phyloP scores from a whole-genome alignment of 164 flowering plant genomes.

The Stephania yunnanensis region DNA sequence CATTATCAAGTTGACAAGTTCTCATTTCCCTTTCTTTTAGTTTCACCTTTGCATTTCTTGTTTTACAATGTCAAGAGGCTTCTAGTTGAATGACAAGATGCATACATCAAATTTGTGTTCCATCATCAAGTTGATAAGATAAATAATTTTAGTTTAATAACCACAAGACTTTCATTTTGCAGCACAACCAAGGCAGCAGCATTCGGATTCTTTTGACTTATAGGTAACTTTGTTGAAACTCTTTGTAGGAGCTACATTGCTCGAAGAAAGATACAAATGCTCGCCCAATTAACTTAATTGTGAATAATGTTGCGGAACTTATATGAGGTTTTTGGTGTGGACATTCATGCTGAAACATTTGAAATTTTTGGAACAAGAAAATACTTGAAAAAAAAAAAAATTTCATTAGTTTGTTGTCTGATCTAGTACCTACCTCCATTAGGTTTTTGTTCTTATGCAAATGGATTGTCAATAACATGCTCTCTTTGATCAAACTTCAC shows the following conservation, averaged over 20 bases:
- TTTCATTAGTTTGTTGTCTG: not conserved
- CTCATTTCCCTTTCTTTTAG: not conserved
- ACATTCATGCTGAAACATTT: not conserved
- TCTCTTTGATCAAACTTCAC: slow-evolving; percentile 2
- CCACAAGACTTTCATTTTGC: slow-evolving; percentile 12
- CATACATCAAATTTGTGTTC: no score
- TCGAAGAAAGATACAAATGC: not conserved
- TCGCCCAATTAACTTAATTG: no score
- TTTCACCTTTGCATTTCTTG: not conserved
- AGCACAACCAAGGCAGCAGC: slow-evolving; percentile 48
- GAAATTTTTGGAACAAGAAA: not conserved
- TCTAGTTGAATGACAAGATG: not conserved
- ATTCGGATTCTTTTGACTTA: slow-evolving; percentile 47
- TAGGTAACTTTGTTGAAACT: slow-evolving; percentile 29
- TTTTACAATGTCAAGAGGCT: not conserved
- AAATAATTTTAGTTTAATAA: not conserved
- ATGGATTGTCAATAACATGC: not conserved
- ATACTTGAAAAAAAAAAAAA: not conserved
- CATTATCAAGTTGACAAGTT: not conserved
- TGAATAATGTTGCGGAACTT: not conserved
- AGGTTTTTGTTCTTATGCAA: not conserved
- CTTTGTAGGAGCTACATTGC: not conserved
- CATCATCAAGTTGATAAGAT: not conserved
- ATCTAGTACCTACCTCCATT: not conserved
- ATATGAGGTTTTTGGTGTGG: not conserved